These are phyloP conservation scores for Penicillium bovifimosum DNA, from an alignment of 495 filamentous ascomycete species.

Conservation along the genomic window DNA sequence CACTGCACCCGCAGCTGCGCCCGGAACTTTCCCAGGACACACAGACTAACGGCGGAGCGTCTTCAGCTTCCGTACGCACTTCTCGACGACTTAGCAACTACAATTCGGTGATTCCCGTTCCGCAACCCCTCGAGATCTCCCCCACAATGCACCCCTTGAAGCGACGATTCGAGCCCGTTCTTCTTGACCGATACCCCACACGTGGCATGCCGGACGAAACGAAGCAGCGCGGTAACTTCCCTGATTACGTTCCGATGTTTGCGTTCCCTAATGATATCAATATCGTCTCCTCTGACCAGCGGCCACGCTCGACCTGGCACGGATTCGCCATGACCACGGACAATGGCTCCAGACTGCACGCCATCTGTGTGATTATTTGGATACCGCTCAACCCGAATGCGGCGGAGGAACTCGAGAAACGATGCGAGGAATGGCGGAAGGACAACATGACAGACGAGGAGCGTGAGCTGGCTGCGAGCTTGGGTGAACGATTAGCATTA, in stretches of 20 bases:
- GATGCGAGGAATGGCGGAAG: slow-evolving; percentile 90
- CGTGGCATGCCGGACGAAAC: slow-evolving; percentile 75
- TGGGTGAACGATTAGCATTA: slow-evolving; percentile 82
- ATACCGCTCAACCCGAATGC: slow-evolving; percentile 75
- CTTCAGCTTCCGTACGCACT: slow-evolving; percentile 77
- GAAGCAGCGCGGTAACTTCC: slow-evolving; percentile 79
- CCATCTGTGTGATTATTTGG: slow-evolving; percentile 89
- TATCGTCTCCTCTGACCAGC: slow-evolving; percentile 90
- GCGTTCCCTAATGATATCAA: slow-evolving; percentile 97
- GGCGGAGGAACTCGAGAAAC: slow-evolving; percentile 81
- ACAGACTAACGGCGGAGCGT: background rate
- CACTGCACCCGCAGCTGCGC: background rate
- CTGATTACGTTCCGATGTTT: slow-evolving; percentile 98
- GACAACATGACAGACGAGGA: slow-evolving; percentile 96
- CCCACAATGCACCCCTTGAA: slow-evolving; percentile 96
- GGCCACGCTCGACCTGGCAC: slow-evolving; percentile 93
- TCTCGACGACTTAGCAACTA: slow-evolving; percentile 91
- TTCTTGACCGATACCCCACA: slow-evolving; percentile 89
- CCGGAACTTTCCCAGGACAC: background rate
- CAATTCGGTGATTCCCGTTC: slow-evolving; percentile 93
- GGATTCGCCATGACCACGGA: slow-evolving; percentile 96
- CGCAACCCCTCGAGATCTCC: slow-evolving; percentile 80
- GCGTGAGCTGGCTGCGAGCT: slow-evolving; percentile 83
- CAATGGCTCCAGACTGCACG: slow-evolving; percentile 87
- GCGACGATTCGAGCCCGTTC: slow-evolving; percentile 85